phyloP scores from a whole-genome alignment of 129 eudicot genomes.

The Daucus carota region DNA sequence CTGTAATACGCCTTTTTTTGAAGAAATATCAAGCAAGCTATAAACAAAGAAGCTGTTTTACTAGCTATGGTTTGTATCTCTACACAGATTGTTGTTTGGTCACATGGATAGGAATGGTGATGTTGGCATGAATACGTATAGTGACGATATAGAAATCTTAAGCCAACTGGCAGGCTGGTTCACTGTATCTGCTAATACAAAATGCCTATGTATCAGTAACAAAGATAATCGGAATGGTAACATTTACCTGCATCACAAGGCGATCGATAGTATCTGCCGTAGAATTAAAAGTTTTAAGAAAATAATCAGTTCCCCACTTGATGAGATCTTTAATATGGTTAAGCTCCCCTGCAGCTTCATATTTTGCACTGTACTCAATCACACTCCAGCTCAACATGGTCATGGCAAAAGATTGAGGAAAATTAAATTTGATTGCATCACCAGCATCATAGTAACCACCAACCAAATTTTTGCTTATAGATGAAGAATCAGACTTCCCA shows the following conservation, averaged over 20 bases:
- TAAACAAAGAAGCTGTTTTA: neutral
- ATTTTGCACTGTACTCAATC: constrained; percentile 84
- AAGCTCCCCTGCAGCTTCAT: constrained; percentile 92
- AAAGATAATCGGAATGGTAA: neutral
- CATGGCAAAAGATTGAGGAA: constrained; percentile 84
- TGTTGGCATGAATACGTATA: neutral
- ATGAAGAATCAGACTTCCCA: constrained; percentile 49
- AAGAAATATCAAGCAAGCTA: neutral
- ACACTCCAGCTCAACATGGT: constrained; percentile 99
- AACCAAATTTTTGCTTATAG: constrained; percentile 52
- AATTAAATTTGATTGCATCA: constrained; percentile 88
- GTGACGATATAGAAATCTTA: neutral
- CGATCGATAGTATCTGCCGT: constrained; percentile 68
- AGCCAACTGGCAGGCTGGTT: no score
- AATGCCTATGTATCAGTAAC: neutral
- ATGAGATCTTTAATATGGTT: constrained; percentile 72
- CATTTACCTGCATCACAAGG: constrained; percentile 63
- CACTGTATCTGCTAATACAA: neutral
- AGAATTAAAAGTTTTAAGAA: constrained; percentile 75
- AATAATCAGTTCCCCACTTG: constrained; percentile 95
- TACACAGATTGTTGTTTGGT: neutral
- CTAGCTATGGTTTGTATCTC: neutral
- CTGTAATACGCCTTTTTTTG: no score
- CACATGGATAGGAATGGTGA: neutral
- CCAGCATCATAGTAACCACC: constrained; percentile 98